Evolutionary conservation across 495 filamentous ascomycete species (phyloP), one percentile per base, ranked within the genome.

Genomic region (Penicillium pancosmium): DNA sequence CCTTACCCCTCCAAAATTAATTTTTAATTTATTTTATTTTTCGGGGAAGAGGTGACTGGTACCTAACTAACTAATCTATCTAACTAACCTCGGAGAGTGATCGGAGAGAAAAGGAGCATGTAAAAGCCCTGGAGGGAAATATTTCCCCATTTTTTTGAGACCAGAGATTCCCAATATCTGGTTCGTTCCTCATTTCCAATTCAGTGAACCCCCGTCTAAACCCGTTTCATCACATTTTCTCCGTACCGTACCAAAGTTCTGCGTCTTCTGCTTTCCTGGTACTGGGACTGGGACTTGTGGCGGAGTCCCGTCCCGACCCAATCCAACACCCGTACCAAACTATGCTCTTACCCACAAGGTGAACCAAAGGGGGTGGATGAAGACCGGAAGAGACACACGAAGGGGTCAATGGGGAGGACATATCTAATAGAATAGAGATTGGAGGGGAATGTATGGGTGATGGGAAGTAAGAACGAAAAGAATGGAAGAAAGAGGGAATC

Each of bases 271-370:
- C 27, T 31, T 31, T 31, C 8, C 27, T 31, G 27, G 27, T 31
- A 8, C 27, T 31, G 27, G 27, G 27, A 31, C 27, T 31, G 27
- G 27, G 27, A 31, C 27, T 31, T 31, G 51, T 31, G 46, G 63
- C 63, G 61, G 64, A 67, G 64, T 64, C 52, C 59, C 59, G 49
- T 43, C 36, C 58, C 55, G 55, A 59, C 46, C 62, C 46, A 64
- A 64, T 57, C 55, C 48, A 38, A 31, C 27, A 55, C n/a, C 41
- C 46, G 27, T 31, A 31, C 27, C 27, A 31, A 31, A 31, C 8
- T 4, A 31, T 31, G 27, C 27, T 4, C 27, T 31, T 31, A 31
- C 27, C 27, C 27, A 31, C 27, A 31, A 31, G 27, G 27, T 31
- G 27, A 31, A 31, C 27, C 27, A 31, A 31, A 31, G 27, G 5